Evolutionary conservation across 179 eudicot genomes (phyloP).

Genomic region (Silene vulgaris): DNA sequence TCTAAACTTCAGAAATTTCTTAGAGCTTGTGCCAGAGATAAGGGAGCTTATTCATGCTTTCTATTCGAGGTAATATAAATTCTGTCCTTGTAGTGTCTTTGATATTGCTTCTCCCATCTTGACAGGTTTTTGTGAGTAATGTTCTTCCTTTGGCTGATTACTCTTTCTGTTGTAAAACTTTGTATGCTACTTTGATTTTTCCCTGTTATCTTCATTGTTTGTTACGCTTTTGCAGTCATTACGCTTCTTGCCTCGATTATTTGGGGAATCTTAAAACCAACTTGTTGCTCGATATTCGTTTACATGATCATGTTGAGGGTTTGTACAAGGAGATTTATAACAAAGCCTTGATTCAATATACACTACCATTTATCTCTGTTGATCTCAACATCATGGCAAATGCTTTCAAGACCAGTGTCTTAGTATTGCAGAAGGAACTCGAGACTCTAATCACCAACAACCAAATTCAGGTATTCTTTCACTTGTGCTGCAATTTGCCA

Average conservation of each 20-base stretch:
- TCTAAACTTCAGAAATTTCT: constrained; percentile 73
- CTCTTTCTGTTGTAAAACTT: not conserved
- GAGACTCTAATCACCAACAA: constrained; percentile 75
- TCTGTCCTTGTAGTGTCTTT: not conserved
- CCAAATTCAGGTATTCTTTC: constrained; percentile 29
- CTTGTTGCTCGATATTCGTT: constrained; percentile 75
- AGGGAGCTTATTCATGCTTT: constrained; percentile 89
- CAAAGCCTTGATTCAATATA: constrained; percentile 91
- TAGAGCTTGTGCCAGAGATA: constrained; percentile 92
- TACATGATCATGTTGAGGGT: constrained; percentile 80
- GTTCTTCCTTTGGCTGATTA: not conserved
- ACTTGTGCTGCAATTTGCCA: not conserved
- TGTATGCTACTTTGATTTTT: constrained; percentile 1
- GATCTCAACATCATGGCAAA: constrained; percentile 70
- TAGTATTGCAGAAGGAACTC: constrained; percentile 79
- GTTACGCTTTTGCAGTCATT: constrained; percentile 47
- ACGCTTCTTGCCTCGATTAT: constrained; percentile 84
- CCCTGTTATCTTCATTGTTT: not conserved
- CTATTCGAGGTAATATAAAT: constrained; percentile 63
- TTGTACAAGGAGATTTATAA: constrained; percentile 70
- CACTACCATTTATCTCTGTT: constrained; percentile 78
- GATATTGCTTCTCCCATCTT: not conserved
- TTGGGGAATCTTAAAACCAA: constrained; percentile 75
- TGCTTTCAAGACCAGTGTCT: constrained; percentile 39
- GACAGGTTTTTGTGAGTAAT: not conserved